Base-by-base conservation (phyloP, 257 asterid genomes). In the Anisodus tanguticus region DNA sequence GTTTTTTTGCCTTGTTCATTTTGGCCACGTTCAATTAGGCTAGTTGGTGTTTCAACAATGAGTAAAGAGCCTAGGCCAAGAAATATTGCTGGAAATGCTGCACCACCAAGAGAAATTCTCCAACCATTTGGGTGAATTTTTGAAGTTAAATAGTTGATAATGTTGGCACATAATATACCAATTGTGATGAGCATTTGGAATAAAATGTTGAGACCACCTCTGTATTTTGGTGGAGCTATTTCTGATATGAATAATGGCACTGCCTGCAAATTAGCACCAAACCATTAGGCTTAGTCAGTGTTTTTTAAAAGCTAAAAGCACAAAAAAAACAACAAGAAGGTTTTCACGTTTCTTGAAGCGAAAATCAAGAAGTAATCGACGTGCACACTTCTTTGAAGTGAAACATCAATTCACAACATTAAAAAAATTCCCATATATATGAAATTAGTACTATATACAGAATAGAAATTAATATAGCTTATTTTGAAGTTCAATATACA, bases 221-320 rank as follows among this genome's bases (percentile, higher is more conserved):
- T 85, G 83, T 84, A 84, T 57, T 68, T 86, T 43, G 92, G 89
- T 74, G 94, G 94, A 5, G 93, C 94, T 22, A 91, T 86, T 71
- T 91, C 94, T 5, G 92, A 88, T 85, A 91, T 88, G 88, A 91
- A 91, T 2, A 91, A 64, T 3, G 94, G 93, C 69, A 90, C 94
- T 4, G 94, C 92, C 91, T 91, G 90, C 35, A 31, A 31, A 0
- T 31, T 31, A 31, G 35, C 35, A 1, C 35, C 35, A 31, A 1
- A 1, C 35, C 35, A 31, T 31, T 31, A 31, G 35, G 35, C 35
- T 31, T 0, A 22, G 26, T 22, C 26, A 22, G 35, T 31, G 35
- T 31, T 31, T 31, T 31, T 22, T 22, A 22, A 22, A 22, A 22
- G 26, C 26, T 22, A 22, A 22, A 22, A 22, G 0, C 26, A 22